Conservation (phyloP, 1,284 basidiomycete species). For the Apiotrichum veenhuisii region DNA sequence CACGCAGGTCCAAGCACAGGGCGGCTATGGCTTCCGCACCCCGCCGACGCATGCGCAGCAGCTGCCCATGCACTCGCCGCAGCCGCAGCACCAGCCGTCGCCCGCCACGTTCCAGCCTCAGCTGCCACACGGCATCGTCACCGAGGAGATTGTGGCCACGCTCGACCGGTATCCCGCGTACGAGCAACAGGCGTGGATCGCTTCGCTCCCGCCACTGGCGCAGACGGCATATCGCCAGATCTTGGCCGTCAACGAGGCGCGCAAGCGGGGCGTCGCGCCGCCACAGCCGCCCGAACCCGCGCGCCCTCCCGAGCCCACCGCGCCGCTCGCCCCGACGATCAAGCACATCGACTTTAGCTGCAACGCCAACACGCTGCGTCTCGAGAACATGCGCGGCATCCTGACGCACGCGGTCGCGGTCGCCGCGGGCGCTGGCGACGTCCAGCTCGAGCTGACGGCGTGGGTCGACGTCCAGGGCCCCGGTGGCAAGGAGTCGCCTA, state of each 20-base stretch:
- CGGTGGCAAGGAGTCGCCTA: not conserved
- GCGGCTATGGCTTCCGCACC: not conserved
- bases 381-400: slow-evolving; percentile 43
- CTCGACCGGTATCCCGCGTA: slow-evolving; percentile 38
- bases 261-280: slow-evolving; percentile 22
- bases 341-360: slow-evolving; percentile 19
- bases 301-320: not conserved
- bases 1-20: not conserved
- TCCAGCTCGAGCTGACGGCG: slow-evolving; percentile 42
- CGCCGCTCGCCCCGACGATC: slow-evolving; percentile 5
- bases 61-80: not conserved
- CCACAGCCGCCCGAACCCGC: not conserved
- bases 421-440: slow-evolving; percentile 29
- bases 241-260: slow-evolving; percentile 30
- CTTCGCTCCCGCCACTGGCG: slow-evolving; percentile 30
- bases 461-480: slow-evolving; percentile 16
- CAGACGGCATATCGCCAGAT: slow-evolving; percentile 36
- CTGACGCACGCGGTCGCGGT: slow-evolving; percentile 42
- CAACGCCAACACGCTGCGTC: slow-evolving; percentile 26
- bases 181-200: slow-evolving; percentile 42
- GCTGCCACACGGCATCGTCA: slow-evolving; percentile 41
- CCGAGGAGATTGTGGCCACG: slow-evolving; percentile 42
- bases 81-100: not conserved
- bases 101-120: slow-evolving; percentile 29
- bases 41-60: not conserved